Evolutionary conservation across 352 stramenopile genomes (phyloP).

Genomic region (Globisporangium acanthophoron): DNA sequence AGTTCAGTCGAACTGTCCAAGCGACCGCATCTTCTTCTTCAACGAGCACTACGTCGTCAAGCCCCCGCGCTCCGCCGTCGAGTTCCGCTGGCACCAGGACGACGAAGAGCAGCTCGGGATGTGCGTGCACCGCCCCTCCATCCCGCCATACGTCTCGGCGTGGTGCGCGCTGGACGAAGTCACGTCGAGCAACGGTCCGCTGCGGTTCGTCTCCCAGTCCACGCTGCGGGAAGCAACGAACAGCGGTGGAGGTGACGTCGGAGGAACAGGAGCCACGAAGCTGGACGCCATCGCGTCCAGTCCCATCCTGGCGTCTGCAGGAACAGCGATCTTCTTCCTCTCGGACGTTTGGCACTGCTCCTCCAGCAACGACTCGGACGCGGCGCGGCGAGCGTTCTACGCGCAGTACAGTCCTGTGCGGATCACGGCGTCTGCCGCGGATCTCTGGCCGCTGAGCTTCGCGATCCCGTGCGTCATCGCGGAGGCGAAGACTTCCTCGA

Average conservation of each 20-base stretch:
- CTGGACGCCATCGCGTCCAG: constrained; percentile 16
- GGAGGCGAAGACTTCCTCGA: background rate
- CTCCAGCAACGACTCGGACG: constrained; percentile 42
- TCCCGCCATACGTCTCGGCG: constrained; percentile 52
- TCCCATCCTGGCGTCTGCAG: constrained; percentile 27
- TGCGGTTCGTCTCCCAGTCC: constrained; percentile 42
- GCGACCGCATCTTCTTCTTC: constrained; percentile 44
- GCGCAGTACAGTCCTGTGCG: constrained; percentile 48
- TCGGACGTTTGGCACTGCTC: constrained; percentile 76
- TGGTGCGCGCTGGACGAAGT: constrained; percentile 69
- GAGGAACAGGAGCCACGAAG: background rate
- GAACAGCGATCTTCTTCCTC: constrained; percentile 56
- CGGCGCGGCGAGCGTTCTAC: constrained; percentile 55
- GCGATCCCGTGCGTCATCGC: constrained; percentile 36
- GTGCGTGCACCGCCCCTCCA: constrained; percentile 45
- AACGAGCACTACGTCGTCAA: constrained; percentile 82
- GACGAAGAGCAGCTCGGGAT: constrained; percentile 72
- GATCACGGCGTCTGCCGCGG: constrained; percentile 40
- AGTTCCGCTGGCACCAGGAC: constrained; percentile 75
- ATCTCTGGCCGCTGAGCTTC: constrained; percentile 51
- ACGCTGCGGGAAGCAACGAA: background rate
- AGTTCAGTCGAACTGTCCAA: background rate
- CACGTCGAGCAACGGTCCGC: constrained; percentile 36
- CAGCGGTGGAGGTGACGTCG: background rate
- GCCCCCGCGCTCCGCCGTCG: constrained; percentile 38